Conservation (phyloP, 2,329 filamentous ascomycete species). For the Helotiales sp. region DNA sequence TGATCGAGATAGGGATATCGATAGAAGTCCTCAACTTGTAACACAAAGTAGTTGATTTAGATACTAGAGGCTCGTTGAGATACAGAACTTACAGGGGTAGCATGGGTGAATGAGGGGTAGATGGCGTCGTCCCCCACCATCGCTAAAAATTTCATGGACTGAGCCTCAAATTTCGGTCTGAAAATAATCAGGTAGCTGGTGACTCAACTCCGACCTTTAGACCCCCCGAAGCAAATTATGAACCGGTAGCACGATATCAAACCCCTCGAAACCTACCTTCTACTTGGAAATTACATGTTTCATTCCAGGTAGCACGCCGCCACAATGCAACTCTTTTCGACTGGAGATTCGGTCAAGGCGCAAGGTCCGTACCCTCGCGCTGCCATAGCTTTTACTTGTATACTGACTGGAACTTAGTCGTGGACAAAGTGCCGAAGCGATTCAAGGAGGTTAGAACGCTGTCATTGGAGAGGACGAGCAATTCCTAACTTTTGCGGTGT, state of each 20-base stretch:
- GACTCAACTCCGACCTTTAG: neutral
- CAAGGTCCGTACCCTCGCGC: slow-evolving; percentile 1
- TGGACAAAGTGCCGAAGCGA: slow-evolving; percentile 57
- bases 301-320: neutral
- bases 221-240: neutral
- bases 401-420: slow-evolving; percentile 46
- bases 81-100: no score
- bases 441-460: slow-evolving; percentile 53
- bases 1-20: no score
- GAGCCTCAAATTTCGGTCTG: neutral
- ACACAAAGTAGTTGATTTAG: no score
- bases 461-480: neutral
- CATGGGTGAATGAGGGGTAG: neutral
- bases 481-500: neutral
- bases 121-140: neutral
- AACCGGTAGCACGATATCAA: neutral
- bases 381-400: neutral
- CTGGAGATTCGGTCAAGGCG: slow-evolving; percentile 16
- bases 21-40: no score
- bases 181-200: neutral
- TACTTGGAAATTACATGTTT: neutral
- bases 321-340: slow-evolving; percentile 10
- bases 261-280: neutral
- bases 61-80: no score
- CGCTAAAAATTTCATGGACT: neutral